phyloP scores from a whole-genome alignment of 1,139 yeast species.

The Meyerozyma guilliermondii region DNA sequence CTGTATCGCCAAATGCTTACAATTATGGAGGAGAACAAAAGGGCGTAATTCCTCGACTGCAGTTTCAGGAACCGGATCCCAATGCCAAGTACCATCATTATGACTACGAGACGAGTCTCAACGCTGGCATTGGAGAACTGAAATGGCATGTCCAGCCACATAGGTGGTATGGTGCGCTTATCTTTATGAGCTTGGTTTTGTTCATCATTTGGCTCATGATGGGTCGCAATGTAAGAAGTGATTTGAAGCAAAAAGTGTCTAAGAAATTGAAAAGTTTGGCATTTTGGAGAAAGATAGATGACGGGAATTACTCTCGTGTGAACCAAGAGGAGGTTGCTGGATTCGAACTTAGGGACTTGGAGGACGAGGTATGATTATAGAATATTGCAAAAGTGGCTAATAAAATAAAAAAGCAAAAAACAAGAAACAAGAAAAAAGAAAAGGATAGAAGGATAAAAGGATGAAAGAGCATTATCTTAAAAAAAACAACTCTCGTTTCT shows the following conservation, averaged over 20 bases:
- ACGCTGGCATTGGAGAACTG: slow-evolving; percentile 26
- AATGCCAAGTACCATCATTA: slow-evolving; percentile 20
- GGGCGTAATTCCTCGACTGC: slow-evolving; percentile 43
- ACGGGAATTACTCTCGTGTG: neutral
- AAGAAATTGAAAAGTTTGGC: neutral
- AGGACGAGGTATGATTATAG: neutral
- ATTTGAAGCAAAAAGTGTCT: neutral
- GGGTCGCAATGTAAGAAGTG: slow-evolving; percentile 28
- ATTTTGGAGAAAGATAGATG: neutral
- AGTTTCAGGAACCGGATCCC: slow-evolving; percentile 22
- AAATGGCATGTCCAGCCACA: slow-evolving; percentile 32
- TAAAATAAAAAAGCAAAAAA: neutral
- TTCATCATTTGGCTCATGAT: slow-evolving; percentile 44
- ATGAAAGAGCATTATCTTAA: too few species aligned
- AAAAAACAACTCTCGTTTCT: too few species aligned
- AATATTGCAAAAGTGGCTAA: neutral
- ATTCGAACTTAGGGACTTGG: neutral
- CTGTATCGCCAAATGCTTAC: slow-evolving; percentile 45
- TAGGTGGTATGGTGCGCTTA: slow-evolving; percentile 51
- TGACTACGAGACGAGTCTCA: slow-evolving; percentile 28
- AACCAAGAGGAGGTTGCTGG: neutral
- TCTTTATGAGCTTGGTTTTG: slow-evolving; percentile 37
- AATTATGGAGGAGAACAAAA: slow-evolving; percentile 50
- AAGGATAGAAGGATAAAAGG: too few species aligned
- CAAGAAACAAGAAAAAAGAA: neutral